phyloP scores from a whole-genome alignment of 768 basidiomycete genomes.

The Gelatoporia subvermispora region DNA sequence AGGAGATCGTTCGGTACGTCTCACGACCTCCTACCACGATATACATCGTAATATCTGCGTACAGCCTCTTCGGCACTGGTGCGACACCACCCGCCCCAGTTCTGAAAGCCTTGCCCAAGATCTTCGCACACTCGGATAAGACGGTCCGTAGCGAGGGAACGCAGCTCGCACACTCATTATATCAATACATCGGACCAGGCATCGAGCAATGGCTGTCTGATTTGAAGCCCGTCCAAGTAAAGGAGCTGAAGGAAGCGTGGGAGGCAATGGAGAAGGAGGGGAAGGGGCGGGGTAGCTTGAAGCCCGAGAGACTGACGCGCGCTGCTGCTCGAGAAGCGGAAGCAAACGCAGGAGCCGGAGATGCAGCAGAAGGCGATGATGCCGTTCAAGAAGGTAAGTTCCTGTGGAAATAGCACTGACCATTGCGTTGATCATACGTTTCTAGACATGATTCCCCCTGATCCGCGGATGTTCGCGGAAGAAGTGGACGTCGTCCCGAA shows the following conservation, averaged over 20 bases:
- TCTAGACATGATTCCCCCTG: conserved; percentile 50
- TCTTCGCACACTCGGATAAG: conserved; percentile 94
- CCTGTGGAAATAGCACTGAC: not conserved
- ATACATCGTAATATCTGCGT: conserved; percentile 3
- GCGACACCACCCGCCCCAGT: conserved; percentile 70
- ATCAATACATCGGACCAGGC: conserved; percentile 76
- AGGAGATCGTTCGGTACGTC: conserved; percentile 78
- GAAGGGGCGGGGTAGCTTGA: conserved; percentile 77
- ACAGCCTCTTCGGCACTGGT: conserved; percentile 75
- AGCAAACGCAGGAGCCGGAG: conserved; percentile 31
- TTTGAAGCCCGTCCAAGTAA: conserved; percentile 94
- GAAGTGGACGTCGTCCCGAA: conserved; percentile 73
- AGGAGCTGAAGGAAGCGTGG: conserved; percentile 91
- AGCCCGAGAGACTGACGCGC: conserved; percentile 76
- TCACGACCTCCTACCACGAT: conserved; percentile 1
- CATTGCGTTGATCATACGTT: conserved; percentile 4
- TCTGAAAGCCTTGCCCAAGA: conserved; percentile 86
- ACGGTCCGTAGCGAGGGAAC: conserved; percentile 91
- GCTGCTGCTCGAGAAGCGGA: conserved; percentile 71
- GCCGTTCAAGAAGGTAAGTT: conserved; percentile 42
- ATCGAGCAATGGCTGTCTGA: conserved; percentile 85
- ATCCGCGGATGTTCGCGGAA: conserved; percentile 78
- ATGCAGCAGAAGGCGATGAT: conserved; percentile 33
- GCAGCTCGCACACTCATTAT: conserved; percentile 65
- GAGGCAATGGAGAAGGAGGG: conserved; percentile 79